Evolutionary conservation across 2,329 filamentous ascomycete species (phyloP), one percentile per base, ranked within the genome.

Genomic region (Ceratocystis papillata): DNA sequence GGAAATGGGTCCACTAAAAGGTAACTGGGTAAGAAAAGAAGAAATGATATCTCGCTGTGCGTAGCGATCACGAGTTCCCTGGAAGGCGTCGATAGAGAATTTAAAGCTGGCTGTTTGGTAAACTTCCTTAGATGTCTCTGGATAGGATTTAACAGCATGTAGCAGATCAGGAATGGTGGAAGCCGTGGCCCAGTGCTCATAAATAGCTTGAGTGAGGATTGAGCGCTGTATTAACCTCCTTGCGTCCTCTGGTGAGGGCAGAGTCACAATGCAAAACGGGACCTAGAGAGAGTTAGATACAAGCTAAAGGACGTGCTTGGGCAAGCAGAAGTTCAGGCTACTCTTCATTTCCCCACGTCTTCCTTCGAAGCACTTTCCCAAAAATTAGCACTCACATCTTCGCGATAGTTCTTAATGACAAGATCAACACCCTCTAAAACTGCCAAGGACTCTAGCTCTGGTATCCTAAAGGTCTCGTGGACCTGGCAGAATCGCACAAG

Each of bases 401-500:
- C 77, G 68, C 81, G 82, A 74, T 97, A 96, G 6, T 80, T 82
- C n/a, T 93, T 71, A 68, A 96, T 81, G 70, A 89, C 81, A 64
- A 96, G 73, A 28, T 87, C 76, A 45, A 94, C 78, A 8, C 80
- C 80, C 66, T 86, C 82, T 4, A 93, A 74, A 8, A 84, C 78
- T 3, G 90, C 91, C 22, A 99, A 79, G 28, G 94, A 86, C 72
- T 93, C 79, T 15, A 96, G 82, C 75, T 99, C 94, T 2, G 92
- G 84, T 66, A 85, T 80, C 48, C 93, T 87, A 74, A 99, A 99
- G n/a, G 84, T 87, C 78, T 96, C 90, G 75, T 97, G 92, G 67
- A 83, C 80, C 76, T 97, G 94, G 57, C 87, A 88, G 74, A 97
- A 91, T 71, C 93, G 89, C 69, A 99, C 86, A 68, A 99, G 81